A percentile compares a stretch with the other conserved stretches of the same genome.
These are phyloP conservation scores for Xylariaceae sp. DNA, from an alignment of 2,329 filamentous ascomycete genomes.

Conservation along the genomic window DNA sequence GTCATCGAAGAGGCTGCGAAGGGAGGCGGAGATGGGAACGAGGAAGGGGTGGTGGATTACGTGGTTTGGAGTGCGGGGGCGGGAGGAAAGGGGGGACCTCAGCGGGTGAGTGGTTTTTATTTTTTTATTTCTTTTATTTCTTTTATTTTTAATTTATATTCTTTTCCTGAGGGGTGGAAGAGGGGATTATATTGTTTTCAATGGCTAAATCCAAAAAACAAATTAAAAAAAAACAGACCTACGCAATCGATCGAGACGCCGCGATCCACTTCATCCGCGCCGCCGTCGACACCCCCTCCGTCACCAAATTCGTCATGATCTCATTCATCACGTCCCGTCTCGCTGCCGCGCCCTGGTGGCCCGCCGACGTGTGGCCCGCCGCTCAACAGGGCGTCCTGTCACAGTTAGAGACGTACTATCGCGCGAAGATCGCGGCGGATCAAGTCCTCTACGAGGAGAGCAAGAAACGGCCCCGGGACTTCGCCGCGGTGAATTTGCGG, in stretches of 20 bases:
- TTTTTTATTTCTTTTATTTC: background rate
- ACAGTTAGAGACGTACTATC: constrained; percentile 48
- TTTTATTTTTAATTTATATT: background rate
- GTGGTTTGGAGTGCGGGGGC: constrained; percentile 64
- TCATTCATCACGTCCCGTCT: constrained; percentile 55
- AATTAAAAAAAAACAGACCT: constrained; percentile 21
- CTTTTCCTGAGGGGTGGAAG: background rate
- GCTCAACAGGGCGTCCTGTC: constrained; percentile 37
- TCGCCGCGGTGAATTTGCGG: constrained; percentile 49
- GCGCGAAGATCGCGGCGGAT: constrained; percentile 57
- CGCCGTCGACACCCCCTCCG: constrained; percentile 45
- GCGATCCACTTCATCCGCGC: constrained; percentile 58
- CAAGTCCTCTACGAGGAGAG: constrained; percentile 48
- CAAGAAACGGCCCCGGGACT: constrained; percentile 33
- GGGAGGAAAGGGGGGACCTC: constrained; percentile 53
- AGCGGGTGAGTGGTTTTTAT: constrained; percentile 38
- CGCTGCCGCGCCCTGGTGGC: constrained; percentile 49
- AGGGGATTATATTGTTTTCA: background rate
- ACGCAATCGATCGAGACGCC: constrained; percentile 45
- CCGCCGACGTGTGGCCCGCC: constrained; percentile 42
- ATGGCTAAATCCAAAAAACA: background rate
- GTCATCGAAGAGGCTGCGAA: constrained; percentile 54
- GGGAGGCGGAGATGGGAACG: too few species aligned
- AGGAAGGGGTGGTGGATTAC: constrained; percentile 45
- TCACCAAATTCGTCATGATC: constrained; percentile 60